Evolutionary conservation across 257 asterid genomes (phyloP).

Genomic region (Solanum rostratum): DNA sequence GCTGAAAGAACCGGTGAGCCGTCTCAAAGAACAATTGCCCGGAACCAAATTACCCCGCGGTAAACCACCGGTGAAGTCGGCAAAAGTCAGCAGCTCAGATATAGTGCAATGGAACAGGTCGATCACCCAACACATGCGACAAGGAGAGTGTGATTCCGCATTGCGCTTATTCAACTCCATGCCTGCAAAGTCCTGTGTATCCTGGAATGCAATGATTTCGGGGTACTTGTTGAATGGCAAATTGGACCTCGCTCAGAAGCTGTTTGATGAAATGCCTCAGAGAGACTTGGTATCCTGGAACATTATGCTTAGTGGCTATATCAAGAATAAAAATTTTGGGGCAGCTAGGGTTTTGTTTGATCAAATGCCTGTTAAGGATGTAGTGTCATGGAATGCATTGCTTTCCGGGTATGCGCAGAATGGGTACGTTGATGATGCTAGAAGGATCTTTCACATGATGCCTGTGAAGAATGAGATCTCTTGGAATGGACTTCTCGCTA

Average conservation of each 20-base stretch:
- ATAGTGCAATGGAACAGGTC: conserved; percentile 60
- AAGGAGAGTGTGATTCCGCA: conserved; percentile 53
- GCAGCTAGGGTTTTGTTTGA: conserved; percentile 62
- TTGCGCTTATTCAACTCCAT: conserved; percentile 59
- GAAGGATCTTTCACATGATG: conserved; percentile 53
- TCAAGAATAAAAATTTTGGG: conserved; percentile 52
- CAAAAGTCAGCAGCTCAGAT: conserved; percentile 26
- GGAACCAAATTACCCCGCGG: background rate
- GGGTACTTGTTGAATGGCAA: conserved; percentile 52
- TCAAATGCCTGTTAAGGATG: conserved; percentile 69
- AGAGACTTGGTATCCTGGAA: conserved; percentile 73
- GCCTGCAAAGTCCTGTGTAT: conserved; percentile 52
- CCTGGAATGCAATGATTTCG: conserved; percentile 76
- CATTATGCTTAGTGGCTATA: conserved; percentile 55
- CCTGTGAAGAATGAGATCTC: conserved; percentile 80
- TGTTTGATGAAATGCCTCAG: conserved; percentile 63
- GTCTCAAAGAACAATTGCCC: background rate
- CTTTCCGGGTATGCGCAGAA: conserved; percentile 82
- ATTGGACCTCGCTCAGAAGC: conserved; percentile 36
- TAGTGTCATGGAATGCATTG: conserved; percentile 83
- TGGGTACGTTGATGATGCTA: conserved; percentile 73
- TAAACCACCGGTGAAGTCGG: conserved; percentile 4
- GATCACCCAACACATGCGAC: conserved; percentile 67
- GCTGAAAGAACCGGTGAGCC: background rate
- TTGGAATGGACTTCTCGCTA: conserved; percentile 87